These are phyloP conservation scores for Sarocladium brachiariae DNA, from an alignment of 2,329 filamentous ascomycete genomes.

Conservation along the genomic window DNA sequence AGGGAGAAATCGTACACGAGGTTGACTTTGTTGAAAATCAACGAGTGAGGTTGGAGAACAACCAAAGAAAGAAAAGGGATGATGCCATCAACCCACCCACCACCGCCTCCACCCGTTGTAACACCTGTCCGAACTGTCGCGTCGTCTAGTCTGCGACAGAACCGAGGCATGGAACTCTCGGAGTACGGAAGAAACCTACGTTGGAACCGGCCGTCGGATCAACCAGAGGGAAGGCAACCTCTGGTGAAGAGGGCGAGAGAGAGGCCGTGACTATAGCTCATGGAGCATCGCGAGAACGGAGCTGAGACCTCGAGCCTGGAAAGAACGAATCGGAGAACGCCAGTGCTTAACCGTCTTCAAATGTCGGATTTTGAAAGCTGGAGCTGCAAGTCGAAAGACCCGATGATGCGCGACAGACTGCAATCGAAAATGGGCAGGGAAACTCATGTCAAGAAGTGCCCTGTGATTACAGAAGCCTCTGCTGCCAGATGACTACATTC, in stretches of 20 bases:
- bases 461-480: background rate
- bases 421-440: background rate
- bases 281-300: background rate
- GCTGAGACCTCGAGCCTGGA: background rate
- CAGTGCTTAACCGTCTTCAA: no score
- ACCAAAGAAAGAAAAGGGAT: background rate
- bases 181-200: slow-evolving; percentile 5
- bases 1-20: no score
- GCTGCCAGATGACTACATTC: background rate
- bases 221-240: background rate
- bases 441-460: background rate
- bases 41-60: no score
- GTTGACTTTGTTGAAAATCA: no score
- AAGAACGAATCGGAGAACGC: background rate
- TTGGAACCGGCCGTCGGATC: background rate
- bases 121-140: background rate
- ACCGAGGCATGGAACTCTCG: background rate
- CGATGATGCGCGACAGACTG: background rate
- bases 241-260: background rate
- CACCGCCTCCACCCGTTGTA: background rate
- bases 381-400: background rate
- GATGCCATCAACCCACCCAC: no score
- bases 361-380: no score
- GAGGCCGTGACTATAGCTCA: background rate
- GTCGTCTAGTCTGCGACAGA: slow-evolving; percentile 7